Base-by-base conservation (phyloP, 371 early-diverging fungal genomes). In the Rhizopus arrhizus region DNA sequence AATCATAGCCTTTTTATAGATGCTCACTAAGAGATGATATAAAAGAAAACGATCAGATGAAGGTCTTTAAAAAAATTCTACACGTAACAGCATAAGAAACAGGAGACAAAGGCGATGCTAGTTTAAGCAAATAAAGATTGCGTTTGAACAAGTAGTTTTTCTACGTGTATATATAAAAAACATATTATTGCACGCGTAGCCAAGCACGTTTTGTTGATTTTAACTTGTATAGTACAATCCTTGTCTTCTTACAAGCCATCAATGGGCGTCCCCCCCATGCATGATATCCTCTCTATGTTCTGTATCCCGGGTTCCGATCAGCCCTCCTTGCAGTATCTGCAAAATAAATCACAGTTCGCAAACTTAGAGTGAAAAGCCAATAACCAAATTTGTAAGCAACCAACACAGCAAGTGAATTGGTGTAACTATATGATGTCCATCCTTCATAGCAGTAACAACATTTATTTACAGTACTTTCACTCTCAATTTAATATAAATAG, bases 361-460 rank as follows among this genome's bases (percentile, higher is more conserved):
- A 45, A 45, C 45, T 45, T 45, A 45, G 45, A 45, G 45, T 45
- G n/a, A 45, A 45, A 45, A 45, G 16, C 45, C 45, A 45, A 45
- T 45, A 45, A 16, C 45, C 45, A 45, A 45, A 45, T 50, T 50
- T 50, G 51, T 50, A 50, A 33, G 35, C 53, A 52, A 52, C 50
- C 50, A 49, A 49, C 50, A 49, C 50, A 49, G 50, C 53, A 52
- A 52, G 53, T 38, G 53, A 52, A 52, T 38, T 52, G 32, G 53
- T 52, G 53, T 52, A 52, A 52, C 53, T 38, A 16, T 52, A 52
- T 36, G 38, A 10, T 32, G 16, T 52, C 35, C 53, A 38, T 38
- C 53, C 53, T 52, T 52, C 53, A 52, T 36, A 52, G 38, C 35
- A 52, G 38, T 52, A 38, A 52, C 53, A 50, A 50, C 51, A 50